These are phyloP conservation scores for Cladosporium sp. DNA, from an alignment of 2,329 filamentous ascomycete species.

Conservation along the genomic window DNA sequence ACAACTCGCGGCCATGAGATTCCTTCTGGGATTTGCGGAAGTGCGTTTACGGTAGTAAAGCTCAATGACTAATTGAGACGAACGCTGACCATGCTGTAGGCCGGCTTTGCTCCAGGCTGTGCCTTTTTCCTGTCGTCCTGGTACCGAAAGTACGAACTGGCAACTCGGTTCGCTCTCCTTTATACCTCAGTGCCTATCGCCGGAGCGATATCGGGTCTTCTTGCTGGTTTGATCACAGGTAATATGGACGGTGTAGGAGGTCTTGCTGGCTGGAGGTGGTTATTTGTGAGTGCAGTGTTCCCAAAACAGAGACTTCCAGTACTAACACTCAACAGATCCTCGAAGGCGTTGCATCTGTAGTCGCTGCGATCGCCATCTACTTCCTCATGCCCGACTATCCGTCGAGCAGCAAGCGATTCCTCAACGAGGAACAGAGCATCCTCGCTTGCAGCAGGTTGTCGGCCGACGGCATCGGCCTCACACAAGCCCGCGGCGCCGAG, in stretches of 20 bases:
- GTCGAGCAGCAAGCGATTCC: slow-evolving; percentile 1
- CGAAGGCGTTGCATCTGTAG: background rate
- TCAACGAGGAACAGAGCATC: slow-evolving; percentile 21
- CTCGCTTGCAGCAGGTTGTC: slow-evolving; percentile 23
- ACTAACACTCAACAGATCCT: slow-evolving; percentile 7
- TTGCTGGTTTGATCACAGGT: slow-evolving; percentile 57
- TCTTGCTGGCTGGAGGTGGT: slow-evolving; percentile 52
- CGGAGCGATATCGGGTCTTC: slow-evolving; percentile 50
- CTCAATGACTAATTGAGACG: too few relatives aligned
- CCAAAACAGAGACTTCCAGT: too few relatives aligned
- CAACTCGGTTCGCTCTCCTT: slow-evolving; percentile 48
- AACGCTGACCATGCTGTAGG: slow-evolving; percentile 50
- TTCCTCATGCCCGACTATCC: slow-evolving; percentile 8
- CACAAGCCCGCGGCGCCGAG: slow-evolving; percentile 2
- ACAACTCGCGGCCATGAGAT: slow-evolving; percentile 52
- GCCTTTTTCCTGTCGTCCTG: slow-evolving; percentile 69
- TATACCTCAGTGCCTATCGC: slow-evolving; percentile 49
- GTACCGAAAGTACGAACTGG: slow-evolving; percentile 21
- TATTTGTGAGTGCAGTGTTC: slow-evolving; percentile 46
- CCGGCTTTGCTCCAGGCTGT: slow-evolving; percentile 50
- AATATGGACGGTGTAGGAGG: slow-evolving; percentile 58
- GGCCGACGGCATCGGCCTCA: slow-evolving; percentile 23
- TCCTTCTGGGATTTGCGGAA: slow-evolving; percentile 55
- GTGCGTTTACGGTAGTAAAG: background rate
- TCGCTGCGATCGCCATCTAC: background rate